Evolutionary conservation across 2,329 filamentous ascomycete species (phyloP).

Genomic region (Dichotomopilus funicola): DNA sequence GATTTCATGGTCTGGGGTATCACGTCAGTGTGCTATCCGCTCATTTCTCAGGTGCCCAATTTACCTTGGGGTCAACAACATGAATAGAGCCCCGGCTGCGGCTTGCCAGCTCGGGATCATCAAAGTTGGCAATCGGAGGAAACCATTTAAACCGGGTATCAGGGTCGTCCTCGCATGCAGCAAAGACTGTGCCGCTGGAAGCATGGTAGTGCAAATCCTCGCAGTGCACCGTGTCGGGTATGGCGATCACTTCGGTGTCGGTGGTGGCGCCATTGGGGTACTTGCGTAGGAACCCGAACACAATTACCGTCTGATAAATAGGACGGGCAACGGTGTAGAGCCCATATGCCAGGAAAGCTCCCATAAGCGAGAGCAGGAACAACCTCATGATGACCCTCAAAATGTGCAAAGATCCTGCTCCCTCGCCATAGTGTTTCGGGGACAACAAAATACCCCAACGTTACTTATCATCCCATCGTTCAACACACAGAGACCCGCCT

Average conservation of each 20-base stretch:
- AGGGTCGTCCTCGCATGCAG: slow-evolving; percentile 46
- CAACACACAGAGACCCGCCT: too few relatives aligned
- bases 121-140: slow-evolving; percentile 39
- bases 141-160: slow-evolving; percentile 45
- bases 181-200: slow-evolving; percentile 44
- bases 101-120: slow-evolving; percentile 32
- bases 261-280: slow-evolving; percentile 8
- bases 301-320: slow-evolving; percentile 10
- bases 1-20: slow-evolving; percentile 37
- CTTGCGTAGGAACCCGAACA: slow-evolving; percentile 18
- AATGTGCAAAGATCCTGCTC: not conserved
- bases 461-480: too few relatives aligned
- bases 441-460: too few relatives aligned
- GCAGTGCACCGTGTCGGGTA: slow-evolving; percentile 49
- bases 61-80: slow-evolving; percentile 47
- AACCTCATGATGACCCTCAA: slow-evolving; percentile 12
- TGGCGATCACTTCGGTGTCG: slow-evolving; percentile 31
- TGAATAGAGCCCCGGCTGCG: slow-evolving; percentile 41
- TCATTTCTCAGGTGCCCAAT: slow-evolving; percentile 9
- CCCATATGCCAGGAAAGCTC: slow-evolving; percentile 16
- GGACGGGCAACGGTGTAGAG: slow-evolving; percentile 12
- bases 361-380: slow-evolving; percentile 15
- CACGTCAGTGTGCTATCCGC: not conserved
- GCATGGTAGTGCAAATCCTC: slow-evolving; percentile 54
- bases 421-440: not conserved